A percentile compares a stretch with the other conserved stretches of the same genome.
Evolutionary conservation across 1,139 yeast species (phyloP).

Genomic region (Pichia sp.): DNA sequence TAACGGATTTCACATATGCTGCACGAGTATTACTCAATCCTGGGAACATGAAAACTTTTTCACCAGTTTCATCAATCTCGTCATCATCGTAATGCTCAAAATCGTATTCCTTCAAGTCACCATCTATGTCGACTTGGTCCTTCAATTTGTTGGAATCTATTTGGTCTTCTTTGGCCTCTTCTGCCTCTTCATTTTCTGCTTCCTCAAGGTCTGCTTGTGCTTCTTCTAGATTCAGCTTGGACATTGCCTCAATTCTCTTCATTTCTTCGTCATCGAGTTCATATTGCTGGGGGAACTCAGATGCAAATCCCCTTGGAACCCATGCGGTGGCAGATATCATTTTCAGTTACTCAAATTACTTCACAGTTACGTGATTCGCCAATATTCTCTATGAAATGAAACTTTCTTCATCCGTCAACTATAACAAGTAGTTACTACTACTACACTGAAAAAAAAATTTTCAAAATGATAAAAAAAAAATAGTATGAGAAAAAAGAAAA

Average conservation of each 20-base stretch:
- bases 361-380: background rate
- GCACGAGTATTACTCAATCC: conserved; percentile 57
- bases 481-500: background rate
- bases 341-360: no score
- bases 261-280: conserved; percentile 89
- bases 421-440: background rate
- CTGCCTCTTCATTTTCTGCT: conserved; percentile 30
- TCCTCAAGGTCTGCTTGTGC: conserved; percentile 59
- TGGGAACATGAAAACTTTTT: conserved; percentile 61
- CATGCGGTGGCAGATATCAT: conserved; percentile 93
- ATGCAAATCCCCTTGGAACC: conserved; percentile 96
- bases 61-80: conserved; percentile 38
- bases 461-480: background rate
- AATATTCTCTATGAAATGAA: background rate
- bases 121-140: conserved; percentile 62
- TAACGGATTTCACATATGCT: conserved; percentile 33
- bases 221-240: conserved; percentile 73
- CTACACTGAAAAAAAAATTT: background rate
- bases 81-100: conserved; percentile 81
- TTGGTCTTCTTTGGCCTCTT: conserved; percentile 28
- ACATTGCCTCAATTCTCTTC: conserved; percentile 84
- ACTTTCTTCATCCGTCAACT: no score
- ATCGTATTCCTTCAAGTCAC: conserved; percentile 82
- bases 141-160: conserved; percentile 30
- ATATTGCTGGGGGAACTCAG: conserved; percentile 87